Conservation (phyloP, 345 rosid species). For the Fremontodendron californicum region DNA sequence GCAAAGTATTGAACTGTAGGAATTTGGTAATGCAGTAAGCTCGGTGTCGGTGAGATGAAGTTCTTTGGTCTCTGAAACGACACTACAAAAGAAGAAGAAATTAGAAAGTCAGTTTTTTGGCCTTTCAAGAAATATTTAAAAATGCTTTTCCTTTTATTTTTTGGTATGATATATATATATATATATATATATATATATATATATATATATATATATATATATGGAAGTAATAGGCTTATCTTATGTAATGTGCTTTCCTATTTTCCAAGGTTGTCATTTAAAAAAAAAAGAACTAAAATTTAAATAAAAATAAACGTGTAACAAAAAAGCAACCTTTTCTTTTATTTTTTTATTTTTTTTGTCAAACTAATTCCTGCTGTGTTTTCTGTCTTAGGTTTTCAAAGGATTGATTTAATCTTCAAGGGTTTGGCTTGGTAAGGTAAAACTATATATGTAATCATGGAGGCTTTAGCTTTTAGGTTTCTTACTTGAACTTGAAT, state of each 20-base stretch:
- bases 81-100: not conserved
- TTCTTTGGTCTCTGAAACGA: not conserved
- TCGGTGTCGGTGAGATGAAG: not conserved
- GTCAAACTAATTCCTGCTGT: not conserved
- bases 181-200: too few species aligned
- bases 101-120: not conserved
- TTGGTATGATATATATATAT: too few species aligned
- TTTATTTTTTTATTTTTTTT: not conserved
- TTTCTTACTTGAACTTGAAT: conserved; percentile 8
- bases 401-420: not conserved
- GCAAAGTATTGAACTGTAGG: not conserved
- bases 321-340: not conserved
- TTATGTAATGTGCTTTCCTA: not conserved
- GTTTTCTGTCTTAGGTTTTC: not conserved
- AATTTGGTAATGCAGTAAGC: not conserved
- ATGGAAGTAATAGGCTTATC: not conserved
- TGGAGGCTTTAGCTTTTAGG: not conserved
- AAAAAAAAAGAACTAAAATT: not conserved
- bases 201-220: too few species aligned
- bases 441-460: not conserved
- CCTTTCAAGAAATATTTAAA: not conserved
- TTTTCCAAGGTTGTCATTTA: too few species aligned
- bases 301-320: not conserved
- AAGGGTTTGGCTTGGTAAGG: not conserved
- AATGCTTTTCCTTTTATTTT: not conserved